Evolutionary conservation across 2,329 filamentous ascomycete genomes (phyloP).

Genomic region (Sclerotinia spermophila): DNA sequence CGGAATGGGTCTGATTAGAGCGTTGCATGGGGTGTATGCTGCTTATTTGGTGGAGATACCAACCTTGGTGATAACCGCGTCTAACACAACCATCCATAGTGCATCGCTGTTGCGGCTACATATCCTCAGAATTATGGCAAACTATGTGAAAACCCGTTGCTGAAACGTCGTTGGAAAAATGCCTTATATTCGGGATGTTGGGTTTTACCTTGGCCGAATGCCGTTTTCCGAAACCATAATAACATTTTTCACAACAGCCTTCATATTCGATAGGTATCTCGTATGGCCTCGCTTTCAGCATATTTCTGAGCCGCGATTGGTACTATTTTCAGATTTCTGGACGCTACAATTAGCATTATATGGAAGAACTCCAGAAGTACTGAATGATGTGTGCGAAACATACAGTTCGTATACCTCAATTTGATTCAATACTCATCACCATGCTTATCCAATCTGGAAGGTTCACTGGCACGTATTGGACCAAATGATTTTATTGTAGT

Average conservation of each 20-base stretch:
- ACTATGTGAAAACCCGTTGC: neutral
- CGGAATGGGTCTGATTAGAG: neutral
- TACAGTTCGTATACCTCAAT: neutral
- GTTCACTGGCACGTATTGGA: slow-evolving; percentile 25
- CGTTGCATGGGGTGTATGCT: neutral
- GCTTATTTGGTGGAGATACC: neutral
- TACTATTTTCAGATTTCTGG: neutral
- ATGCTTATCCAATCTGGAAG: neutral
- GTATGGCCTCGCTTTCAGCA: slow-evolving; percentile 1
- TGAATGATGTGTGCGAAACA: slow-evolving; percentile 1
- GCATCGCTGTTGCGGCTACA: neutral
- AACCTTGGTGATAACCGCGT: neutral
- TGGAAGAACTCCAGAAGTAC: neutral
- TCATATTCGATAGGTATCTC: neutral
- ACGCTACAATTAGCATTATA: neutral
- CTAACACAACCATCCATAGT: neutral
- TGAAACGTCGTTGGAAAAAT: neutral
- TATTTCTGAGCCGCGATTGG: neutral
- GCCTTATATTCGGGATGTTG: neutral
- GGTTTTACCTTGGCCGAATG: no score
- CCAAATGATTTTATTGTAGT: slow-evolving; percentile 27
- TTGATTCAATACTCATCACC: neutral
- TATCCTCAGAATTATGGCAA: neutral
- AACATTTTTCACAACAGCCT: neutral
- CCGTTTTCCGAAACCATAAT: neutral